Evolutionary conservation across 257 asterid species (phyloP), one percentile per base, ranked within the genome.

Genomic region (Vinca minor): DNA sequence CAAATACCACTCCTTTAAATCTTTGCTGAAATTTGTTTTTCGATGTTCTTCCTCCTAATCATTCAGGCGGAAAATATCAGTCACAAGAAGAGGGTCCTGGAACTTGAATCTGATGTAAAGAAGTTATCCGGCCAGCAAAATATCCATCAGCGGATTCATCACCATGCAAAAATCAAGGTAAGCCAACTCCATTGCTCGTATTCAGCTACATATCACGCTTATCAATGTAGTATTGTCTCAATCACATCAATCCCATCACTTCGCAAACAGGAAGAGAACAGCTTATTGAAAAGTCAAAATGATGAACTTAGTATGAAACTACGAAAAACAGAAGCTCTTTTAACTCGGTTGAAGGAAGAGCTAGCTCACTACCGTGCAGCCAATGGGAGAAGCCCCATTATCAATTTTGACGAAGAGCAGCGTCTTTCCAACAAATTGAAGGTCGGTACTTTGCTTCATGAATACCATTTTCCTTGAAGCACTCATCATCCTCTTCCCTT

Each of bases 81-180:
- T 65, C 76, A 84, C 69, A 93, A 85, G 76, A 83, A 78, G 76
- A 84, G 74, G 81, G 85, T 80, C 42, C 79, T 73, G 65, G 96
- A 85, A 49, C 94, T 93, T 53, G 99, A 93, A 79, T 77, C 53
- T 20, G 97, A 85, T 75, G 73, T 89, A 63, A 80, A 83, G 72
- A 87, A 87, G 81, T 69, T 93, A 74, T 85, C 95, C 15, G 97
- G 95, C 59, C 97, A 93, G 70, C 97, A 93, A 73, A 93, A 93
- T 74, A 83, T 93, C 73, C 97, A 93, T 46, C 97, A 93, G 69
- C 95, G 97, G 34, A 93, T 93, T 75, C 97, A 93, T 74, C 99
- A 93, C 79, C 99, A 93, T 72, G 95, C 96, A 32, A 93, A 89
- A 82, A 89, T 87, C 20, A 93, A 93, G 95, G 98, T 68, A 74